A percentile compares a stretch with the other conserved stretches of the same genome.
Conservation (phyloP, 805 yeast genomes). For the Wickerhamiella nectarea region DNA sequence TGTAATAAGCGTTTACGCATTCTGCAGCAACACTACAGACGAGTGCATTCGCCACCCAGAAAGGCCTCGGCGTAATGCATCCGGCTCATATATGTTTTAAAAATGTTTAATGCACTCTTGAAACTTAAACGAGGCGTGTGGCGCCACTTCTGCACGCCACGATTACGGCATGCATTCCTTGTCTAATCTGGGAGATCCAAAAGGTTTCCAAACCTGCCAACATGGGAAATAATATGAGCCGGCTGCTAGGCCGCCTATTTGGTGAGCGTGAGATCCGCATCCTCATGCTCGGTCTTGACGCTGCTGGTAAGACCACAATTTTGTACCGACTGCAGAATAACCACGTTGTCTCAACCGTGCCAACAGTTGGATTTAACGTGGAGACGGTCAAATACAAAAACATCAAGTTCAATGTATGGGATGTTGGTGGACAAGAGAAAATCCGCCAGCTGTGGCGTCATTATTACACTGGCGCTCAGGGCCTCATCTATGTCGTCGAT, state of each 20-base stretch:
- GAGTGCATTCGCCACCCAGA: no score
- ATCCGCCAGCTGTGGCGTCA: slow-evolving; percentile 91
- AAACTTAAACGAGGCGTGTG: no score
- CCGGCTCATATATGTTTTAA: no score
- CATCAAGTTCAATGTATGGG: slow-evolving; percentile 81
- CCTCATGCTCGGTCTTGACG: slow-evolving; percentile 83
- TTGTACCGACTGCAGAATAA: slow-evolving; percentile 72
- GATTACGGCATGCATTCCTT: not conserved
- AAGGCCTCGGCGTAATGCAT: no score
- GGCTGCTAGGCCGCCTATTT: slow-evolving; percentile 32
- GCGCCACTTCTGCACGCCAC: not conserved
- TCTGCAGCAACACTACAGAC: no score
- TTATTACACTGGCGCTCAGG: slow-evolving; percentile 85
- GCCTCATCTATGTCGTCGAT: slow-evolving; percentile 82
- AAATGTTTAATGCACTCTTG: no score
- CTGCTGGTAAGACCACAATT: slow-evolving; percentile 86
- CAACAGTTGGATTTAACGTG: slow-evolving; percentile 89
- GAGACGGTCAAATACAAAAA: slow-evolving; percentile 74
- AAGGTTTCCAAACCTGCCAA: not conserved
- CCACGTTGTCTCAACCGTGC: slow-evolving; percentile 62
- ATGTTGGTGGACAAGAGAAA: slow-evolving; percentile 91
- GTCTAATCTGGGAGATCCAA: not conserved
- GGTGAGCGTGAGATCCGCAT: slow-evolving; percentile 49
- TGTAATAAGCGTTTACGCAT: no score
- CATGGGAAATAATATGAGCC: slow-evolving; percentile 28